Evolutionary conservation across 2,329 filamentous ascomycete genomes (phyloP).

Genomic region (Alternaria atra): DNA sequence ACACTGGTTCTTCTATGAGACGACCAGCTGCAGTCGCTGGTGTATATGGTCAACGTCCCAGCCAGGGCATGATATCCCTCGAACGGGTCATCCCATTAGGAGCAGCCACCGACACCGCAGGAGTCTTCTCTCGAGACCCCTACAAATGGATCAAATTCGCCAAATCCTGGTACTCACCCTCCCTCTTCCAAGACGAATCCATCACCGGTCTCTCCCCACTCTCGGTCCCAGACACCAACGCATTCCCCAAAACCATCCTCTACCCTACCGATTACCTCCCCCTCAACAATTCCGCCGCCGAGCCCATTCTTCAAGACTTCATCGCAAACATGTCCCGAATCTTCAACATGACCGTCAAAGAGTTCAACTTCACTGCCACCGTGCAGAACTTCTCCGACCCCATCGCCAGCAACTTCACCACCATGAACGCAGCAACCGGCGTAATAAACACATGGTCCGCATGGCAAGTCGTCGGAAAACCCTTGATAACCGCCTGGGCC

Average conservation of each 20-base stretch:
- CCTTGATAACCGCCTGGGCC: conserved; percentile 46
- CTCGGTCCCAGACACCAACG: conserved; percentile 43
- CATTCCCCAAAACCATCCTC: conserved; percentile 52
- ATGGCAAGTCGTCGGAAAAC: conserved; percentile 45
- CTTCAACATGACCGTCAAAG: conserved; percentile 51
- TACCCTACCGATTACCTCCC: conserved; percentile 56
- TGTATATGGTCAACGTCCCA: conserved; percentile 50
- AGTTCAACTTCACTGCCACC: conserved; percentile 51
- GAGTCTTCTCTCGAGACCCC: conserved; percentile 37
- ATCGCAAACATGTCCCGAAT: conserved; percentile 47
- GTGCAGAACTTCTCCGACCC: conserved; percentile 38
- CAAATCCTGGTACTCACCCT: conserved; percentile 52
- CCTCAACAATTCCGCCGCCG: conserved; percentile 51
- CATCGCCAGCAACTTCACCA: conserved; percentile 43
- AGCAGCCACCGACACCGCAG: conserved; percentile 37
- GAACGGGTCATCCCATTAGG: conserved; percentile 36
- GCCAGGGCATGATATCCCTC: conserved; percentile 37
- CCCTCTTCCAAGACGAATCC: conserved; percentile 45
- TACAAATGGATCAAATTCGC: conserved; percentile 51
- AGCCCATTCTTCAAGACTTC: conserved; percentile 51
- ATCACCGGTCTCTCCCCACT: conserved; percentile 52
- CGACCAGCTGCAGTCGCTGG: conserved; percentile 57
- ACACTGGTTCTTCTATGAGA: conserved; percentile 60
- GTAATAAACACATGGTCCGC: conserved; percentile 48
- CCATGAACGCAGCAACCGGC: conserved; percentile 36